Conservation (phyloP, 352 stramenopile genomes). For the Pilasporangium apinafurcum region DNA sequence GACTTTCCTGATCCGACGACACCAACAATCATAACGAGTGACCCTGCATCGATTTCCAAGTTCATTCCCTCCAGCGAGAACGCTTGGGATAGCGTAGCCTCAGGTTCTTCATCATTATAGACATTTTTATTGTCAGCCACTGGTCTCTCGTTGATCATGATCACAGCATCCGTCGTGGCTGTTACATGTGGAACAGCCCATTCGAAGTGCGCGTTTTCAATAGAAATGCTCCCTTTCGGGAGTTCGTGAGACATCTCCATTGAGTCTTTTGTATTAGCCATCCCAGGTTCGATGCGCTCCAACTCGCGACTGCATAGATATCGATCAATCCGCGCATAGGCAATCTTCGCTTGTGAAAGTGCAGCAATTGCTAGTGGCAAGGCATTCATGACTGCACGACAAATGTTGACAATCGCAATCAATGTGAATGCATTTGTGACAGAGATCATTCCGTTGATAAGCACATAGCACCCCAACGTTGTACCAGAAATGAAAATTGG, state of each 20-base stretch:
- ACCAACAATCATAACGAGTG: constrained; percentile 49
- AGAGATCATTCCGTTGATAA: constrained; percentile 19
- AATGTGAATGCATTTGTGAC: constrained; percentile 45
- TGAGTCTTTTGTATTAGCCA: too few species aligned
- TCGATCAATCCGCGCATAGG: constrained; percentile 16
- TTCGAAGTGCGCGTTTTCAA: constrained; percentile 12
- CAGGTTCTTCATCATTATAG: too few species aligned
- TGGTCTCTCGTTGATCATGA: too few species aligned
- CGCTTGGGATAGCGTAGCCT: background rate
- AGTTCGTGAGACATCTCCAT: background rate
- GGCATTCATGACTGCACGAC: constrained; percentile 14
- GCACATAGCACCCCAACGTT: constrained; percentile 34
- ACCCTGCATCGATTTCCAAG: constrained; percentile 54
- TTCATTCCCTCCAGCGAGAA: constrained; percentile 27
- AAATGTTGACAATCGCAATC: constrained; percentile 28
- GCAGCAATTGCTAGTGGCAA: constrained; percentile 17
- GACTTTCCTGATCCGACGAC: constrained; percentile 47
- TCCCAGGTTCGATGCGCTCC: too few species aligned
- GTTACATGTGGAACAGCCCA: constrained; percentile 4
- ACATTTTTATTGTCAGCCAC: too few species aligned
- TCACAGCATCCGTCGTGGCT: background rate
- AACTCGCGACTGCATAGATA: constrained; percentile 19
- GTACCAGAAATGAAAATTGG: constrained; percentile 31
- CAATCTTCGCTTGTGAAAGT: constrained; percentile 15
- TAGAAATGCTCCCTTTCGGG: constrained; percentile 11